A percentile compares a stretch with the other conserved stretches of the same genome.
These are phyloP conservation scores for Sporobolomyces roseus DNA, from an alignment of 768 basidiomycete genomes.

Conservation along the genomic window DNA sequence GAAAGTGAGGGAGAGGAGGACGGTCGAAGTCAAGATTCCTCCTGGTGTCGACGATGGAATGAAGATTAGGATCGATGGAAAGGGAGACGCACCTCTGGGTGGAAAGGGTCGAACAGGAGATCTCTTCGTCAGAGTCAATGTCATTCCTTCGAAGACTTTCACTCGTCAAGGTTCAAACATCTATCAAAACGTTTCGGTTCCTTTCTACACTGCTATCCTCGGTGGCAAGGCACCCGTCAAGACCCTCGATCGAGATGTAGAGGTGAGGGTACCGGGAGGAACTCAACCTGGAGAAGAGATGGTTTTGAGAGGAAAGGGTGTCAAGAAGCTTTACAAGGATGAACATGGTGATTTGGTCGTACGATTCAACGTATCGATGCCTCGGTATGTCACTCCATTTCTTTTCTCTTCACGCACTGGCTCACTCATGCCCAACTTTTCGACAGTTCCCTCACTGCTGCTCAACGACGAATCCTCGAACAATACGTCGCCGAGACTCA, in stretches of 20 bases:
- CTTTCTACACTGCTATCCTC: slow-evolving; percentile 84
- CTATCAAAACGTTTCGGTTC: slow-evolving; percentile 82
- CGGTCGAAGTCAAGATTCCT: slow-evolving; percentile 76
- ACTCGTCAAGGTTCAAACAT: slow-evolving; percentile 85
- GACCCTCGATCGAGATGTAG: slow-evolving; percentile 91
- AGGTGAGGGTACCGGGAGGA: slow-evolving; percentile 83
- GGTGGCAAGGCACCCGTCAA: slow-evolving; percentile 89
- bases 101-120: slow-evolving; percentile 71
- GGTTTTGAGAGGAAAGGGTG: slow-evolving; percentile 82
- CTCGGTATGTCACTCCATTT: slow-evolving; percentile 61
- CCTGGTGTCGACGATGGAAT: slow-evolving; percentile 93
- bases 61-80: slow-evolving; percentile 72
- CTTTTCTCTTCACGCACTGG: neutral
- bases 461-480: slow-evolving; percentile 81
- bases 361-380: slow-evolving; percentile 78
- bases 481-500: slow-evolving; percentile 74
- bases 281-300: slow-evolving; percentile 98
- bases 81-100: slow-evolving; percentile 73
- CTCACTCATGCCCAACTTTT: neutral
- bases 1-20: slow-evolving; percentile 73
- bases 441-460: slow-evolving; percentile 69
- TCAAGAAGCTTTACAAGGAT: slow-evolving; percentile 65
- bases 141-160: slow-evolving; percentile 77
- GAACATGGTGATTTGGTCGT: slow-evolving; percentile 79
- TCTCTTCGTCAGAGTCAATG: slow-evolving; percentile 77